Evolutionary conservation across 805 yeast genomes (phyloP), one percentile per base, ranked within the genome.

Genomic region (Cyberlindnera mississippiensis): DNA sequence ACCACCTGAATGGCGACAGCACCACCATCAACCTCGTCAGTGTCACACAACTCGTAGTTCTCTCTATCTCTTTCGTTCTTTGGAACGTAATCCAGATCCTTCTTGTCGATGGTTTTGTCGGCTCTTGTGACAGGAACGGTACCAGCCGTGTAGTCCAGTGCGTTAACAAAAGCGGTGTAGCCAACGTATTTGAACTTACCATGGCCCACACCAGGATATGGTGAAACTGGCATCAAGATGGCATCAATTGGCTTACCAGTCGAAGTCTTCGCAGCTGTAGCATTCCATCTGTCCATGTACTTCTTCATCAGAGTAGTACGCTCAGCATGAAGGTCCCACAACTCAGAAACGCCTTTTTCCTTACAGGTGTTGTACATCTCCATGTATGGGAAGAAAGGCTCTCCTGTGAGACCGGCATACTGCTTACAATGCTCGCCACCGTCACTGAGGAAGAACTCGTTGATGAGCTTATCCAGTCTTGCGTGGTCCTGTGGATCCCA

Each of bases 1-100:
- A 81, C 76, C 24, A 83, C 62, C 59, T 82, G 88, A n/a, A 83
- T 62, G 15, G 80, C 76, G 12, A 78, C 80, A 0, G 87, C 81
- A 41, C 80, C 76, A 4, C 80, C 82, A 49, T 76, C 69, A 57
- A 71, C 66, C 46, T 72, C 72, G 38, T 63, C 70, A 1, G 82
- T 72, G 48, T 76, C 71, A 60, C 76, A 80, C 37, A 68, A 56
- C 24, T 62, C 59, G 49, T 68, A 69, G 29, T 74, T 69, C 17
- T 62, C 67, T 33, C 60, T 51, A 38, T 79, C 85, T 3, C 67
- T 54, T 2, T 64, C 67, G 52, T 71, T 50, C 63, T 55, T 34
- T 11, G 49, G 46, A 6, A 45, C 50, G 31, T 65, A 68, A 20
- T 44, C 52, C 9, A 45, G 44, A 45, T 73, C 76, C 22, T 65